Percentiles rank a stretch among this genome's conserved stretches.
Evolutionary conservation across 2,329 filamentous ascomycete species (phyloP).

Genomic region (Fusarium sp.): DNA sequence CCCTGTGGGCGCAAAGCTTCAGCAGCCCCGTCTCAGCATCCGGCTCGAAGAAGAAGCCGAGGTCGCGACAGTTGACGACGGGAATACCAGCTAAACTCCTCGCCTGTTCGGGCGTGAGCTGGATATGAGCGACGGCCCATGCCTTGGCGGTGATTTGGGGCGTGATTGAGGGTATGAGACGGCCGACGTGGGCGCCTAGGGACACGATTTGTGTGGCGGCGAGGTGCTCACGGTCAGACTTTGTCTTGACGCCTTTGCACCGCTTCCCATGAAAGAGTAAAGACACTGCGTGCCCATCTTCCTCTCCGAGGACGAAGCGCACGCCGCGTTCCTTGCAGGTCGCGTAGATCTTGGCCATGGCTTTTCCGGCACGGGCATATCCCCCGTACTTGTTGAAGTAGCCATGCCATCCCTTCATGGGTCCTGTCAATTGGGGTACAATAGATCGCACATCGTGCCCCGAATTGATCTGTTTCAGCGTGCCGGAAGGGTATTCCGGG

Average conservation of each 20-base stretch:
- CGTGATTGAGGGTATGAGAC: conserved; percentile 60
- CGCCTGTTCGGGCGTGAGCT: conserved; percentile 65
- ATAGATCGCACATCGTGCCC: conserved; percentile 53
- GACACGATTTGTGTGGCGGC: conserved; percentile 61
- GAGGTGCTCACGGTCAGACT: conserved; percentile 3
- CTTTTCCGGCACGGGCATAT: conserved; percentile 66
- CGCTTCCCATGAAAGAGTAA: conserved; percentile 4
- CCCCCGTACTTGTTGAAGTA: conserved; percentile 69
- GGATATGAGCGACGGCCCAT: conserved; percentile 70
- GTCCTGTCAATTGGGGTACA: conserved; percentile 60
- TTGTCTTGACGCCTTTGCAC: conserved; percentile 15
- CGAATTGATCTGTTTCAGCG: conserved; percentile 52
- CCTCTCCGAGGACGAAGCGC: conserved; percentile 51
- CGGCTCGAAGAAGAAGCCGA: conserved; percentile 74
- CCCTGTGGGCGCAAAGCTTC: conserved; percentile 69
- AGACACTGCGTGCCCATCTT: conserved; percentile 6
- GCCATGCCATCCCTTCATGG: conserved; percentile 64
- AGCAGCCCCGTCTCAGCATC: conserved; percentile 66
- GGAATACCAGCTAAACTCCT: conserved; percentile 67
- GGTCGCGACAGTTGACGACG: conserved; percentile 68
- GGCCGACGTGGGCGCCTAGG: conserved; percentile 61
- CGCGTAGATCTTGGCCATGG: conserved; percentile 60
- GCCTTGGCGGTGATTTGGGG: conserved; percentile 64
- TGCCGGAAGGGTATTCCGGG: conserved; percentile 53
- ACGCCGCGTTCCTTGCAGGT: conserved; percentile 54